phyloP scores from a whole-genome alignment of 441 rosid species.

The Syzygium syzygioides region DNA sequence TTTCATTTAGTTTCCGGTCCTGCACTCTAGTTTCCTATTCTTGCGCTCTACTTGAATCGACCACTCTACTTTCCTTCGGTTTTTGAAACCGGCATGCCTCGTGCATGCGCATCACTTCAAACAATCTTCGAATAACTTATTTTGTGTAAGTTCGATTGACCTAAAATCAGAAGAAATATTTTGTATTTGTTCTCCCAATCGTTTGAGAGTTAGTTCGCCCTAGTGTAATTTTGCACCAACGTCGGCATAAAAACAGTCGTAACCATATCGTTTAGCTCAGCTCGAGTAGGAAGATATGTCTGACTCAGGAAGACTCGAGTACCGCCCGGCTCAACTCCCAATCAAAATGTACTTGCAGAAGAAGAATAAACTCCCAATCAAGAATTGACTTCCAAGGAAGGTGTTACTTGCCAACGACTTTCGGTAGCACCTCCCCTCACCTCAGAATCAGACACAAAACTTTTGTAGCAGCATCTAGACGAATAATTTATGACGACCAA shows the following conservation, averaged over 20 bases:
- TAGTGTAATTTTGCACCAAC: neutral
- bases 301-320: neutral
- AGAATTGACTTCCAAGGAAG: neutral
- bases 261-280: neutral
- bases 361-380: neutral
- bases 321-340: neutral
- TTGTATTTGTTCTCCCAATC: neutral
- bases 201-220: neutral
- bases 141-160: no score
- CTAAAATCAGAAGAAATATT: neutral
- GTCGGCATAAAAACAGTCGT: neutral
- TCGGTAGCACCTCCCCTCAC: neutral
- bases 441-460: neutral
- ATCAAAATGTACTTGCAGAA: neutral
- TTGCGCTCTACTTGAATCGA: no score
- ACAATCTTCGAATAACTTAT: no score
- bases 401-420: neutral
- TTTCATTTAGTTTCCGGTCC: no score
- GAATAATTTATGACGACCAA: no score
- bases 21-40: no score
- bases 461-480: neutral
- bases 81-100: no score
- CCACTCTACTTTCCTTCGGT: no score
- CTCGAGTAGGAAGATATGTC: neutral
- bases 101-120: no score